Evolutionary conservation across 371 early-diverging fungal species (phyloP), one percentile per base, ranked within the genome.

Genomic region (Syncephalastrum monosporum): DNA sequence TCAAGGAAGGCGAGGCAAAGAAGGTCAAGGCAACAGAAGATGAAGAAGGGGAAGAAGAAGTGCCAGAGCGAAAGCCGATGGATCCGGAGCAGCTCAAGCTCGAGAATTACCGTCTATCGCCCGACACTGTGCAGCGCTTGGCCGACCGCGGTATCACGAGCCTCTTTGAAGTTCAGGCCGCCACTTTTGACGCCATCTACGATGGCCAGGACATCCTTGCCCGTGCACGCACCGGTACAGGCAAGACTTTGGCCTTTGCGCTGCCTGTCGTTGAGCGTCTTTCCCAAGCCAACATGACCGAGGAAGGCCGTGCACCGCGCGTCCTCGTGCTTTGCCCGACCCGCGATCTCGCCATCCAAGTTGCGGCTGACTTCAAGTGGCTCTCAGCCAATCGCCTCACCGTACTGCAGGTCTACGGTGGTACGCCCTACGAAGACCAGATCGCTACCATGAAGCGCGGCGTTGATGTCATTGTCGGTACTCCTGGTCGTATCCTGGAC

Each of bases 401-500:
- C 54, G 67, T 74, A 14, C 61, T 83, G 56, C 74, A 82, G 47
- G 82, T 91, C 7, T 92, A 91, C 70, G 96, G 97, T 55, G 97
- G 97, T 57, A 82, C 86, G 3, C 87, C 94, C 38, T 91, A 93
- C 71, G 81, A 82, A 49, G 77, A 84, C 48, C 97, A 96, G 73
- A 82, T 82, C 41, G 69, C 75, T 16, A 91, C 85, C 10, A 70
- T 99, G 59, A 82, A 90, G 53, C 76, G 83, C 19, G 99, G 99
- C 46, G 87, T 93, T 16, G 98, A 99, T 71, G 88, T 98, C 27
- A 85, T 99, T 21, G 91, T 99, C 25, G 99, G 97, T 47, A 98
- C 99, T 14, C 99, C 99, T 2, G 99, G 99, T 25, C 91, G 99
- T 66, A 76, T 97, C 38, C 83, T 96, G 55, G 99, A 99, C 67